Conservation (phyloP, 371 early-diverging fungal species). For the Haplosporangium sp. region DNA sequence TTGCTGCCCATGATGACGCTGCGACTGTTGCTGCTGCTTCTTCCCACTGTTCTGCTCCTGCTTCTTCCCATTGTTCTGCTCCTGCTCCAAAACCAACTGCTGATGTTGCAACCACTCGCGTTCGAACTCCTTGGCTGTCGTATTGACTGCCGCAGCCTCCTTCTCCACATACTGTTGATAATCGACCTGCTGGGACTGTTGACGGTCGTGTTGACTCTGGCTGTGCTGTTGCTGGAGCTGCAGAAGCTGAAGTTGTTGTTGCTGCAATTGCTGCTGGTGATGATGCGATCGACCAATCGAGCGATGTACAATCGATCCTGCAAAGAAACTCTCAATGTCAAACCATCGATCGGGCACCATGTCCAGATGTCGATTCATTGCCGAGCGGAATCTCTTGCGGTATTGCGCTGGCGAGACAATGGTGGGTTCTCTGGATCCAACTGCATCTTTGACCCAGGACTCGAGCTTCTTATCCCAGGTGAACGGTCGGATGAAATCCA, state of each 20-base stretch:
- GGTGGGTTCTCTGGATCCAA: constrained; percentile 90
- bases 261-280: constrained; percentile 17
- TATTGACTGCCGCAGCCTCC: too few relatives aligned
- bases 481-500: constrained; percentile 95
- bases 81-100: constrained; percentile 2
- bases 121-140: constrained; percentile 9
- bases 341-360: constrained; percentile 55
- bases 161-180: too few relatives aligned
- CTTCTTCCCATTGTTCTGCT: constrained; percentile 20
- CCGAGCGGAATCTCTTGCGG: constrained; percentile 88
- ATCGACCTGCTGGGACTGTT: too few relatives aligned
- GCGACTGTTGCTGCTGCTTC: background rate
- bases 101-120: constrained; percentile 10
- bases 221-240: too few relatives aligned
- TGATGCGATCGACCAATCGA: constrained; percentile 36
- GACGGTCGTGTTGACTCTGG: too few relatives aligned
- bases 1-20: background rate
- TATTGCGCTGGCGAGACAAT: constrained; percentile 96
- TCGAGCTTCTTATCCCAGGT: constrained; percentile 98
- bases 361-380: constrained; percentile 71
- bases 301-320: constrained; percentile 18
- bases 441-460: constrained; percentile 94
- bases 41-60: constrained; percentile 25
- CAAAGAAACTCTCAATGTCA: constrained; percentile 33
- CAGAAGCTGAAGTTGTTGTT: constrained; percentile 2